Percentiles rank a stretch among this genome's conserved stretches.
These are phyloP conservation scores for Paecilomyces fulvus DNA, from an alignment of 2,329 filamentous ascomycete genomes.

Conservation along the genomic window DNA sequence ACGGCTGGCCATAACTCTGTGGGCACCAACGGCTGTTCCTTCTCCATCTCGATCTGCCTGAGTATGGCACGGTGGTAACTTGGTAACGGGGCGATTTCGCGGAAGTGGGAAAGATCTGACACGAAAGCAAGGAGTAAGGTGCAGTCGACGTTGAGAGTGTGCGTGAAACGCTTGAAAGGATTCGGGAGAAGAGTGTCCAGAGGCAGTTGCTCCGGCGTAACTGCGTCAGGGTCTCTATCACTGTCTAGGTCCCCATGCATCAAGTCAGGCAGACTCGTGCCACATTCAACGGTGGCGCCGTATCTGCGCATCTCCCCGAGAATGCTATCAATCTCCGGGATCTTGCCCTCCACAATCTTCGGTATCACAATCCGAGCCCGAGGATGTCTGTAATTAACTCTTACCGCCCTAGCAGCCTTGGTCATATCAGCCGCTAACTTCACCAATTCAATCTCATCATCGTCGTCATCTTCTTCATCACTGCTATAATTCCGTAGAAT, in stretches of 20 bases:
- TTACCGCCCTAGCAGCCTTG: conserved; percentile 47
- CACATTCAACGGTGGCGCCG: conserved; percentile 37
- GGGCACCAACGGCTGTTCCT: conserved; percentile 51
- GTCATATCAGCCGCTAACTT: conserved; percentile 52
- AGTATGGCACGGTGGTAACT: conserved; percentile 53
- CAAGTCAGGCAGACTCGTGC: conserved; percentile 11
- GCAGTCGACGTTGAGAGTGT: conserved; percentile 40
- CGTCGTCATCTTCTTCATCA: conserved; percentile 38
- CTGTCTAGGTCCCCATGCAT: conserved; percentile 3
- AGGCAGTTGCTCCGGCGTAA: conserved; percentile 9
- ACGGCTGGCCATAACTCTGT: conserved; percentile 57
- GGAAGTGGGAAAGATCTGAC: conserved; percentile 61
- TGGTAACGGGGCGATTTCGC: conserved; percentile 36
- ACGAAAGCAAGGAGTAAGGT: conserved; percentile 65
- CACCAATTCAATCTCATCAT: conserved; percentile 51
- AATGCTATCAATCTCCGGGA: conserved; percentile 48
- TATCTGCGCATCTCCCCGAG: conserved; percentile 47
- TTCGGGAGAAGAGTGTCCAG: conserved; percentile 31
- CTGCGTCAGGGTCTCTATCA: conserved; percentile 3
- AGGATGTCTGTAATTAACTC: conserved; percentile 53
- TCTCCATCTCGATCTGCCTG: conserved; percentile 58
- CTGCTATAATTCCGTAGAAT: conserved; percentile 18
- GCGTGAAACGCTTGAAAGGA: conserved; percentile 33
- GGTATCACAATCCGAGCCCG: conserved; percentile 53
- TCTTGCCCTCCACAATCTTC: conserved; percentile 44